A percentile compares a stretch with the other conserved stretches of the same genome.
Conservation (phyloP, 257 asterid genomes). For the Linderniella brevidens region DNA sequence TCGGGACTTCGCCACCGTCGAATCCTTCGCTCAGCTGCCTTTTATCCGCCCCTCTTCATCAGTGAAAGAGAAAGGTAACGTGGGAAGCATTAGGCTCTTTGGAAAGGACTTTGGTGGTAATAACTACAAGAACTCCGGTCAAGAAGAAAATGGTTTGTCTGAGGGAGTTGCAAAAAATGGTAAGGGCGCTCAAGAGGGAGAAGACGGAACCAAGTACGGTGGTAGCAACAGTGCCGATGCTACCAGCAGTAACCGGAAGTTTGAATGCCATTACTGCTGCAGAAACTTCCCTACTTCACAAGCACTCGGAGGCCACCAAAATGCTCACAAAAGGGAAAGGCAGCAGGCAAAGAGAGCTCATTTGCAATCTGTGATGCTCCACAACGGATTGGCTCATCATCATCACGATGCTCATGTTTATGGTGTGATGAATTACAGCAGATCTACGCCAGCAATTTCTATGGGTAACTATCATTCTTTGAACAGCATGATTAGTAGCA, state of each 20-base stretch:
- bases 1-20: slow-evolving; percentile 83
- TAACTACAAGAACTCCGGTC: neutral
- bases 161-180: neutral
- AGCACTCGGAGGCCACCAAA: slow-evolving; percentile 93
- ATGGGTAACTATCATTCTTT: slow-evolving; percentile 19
- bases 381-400: slow-evolving; percentile 15
- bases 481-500: slow-evolving; percentile 12
- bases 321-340: slow-evolving; percentile 84
- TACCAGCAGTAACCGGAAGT: slow-evolving; percentile 23
- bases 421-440: slow-evolving; percentile 34
- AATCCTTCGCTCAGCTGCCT: slow-evolving; percentile 86
- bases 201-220: neutral
- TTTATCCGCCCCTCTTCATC: slow-evolving; percentile 53
- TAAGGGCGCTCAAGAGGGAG: slow-evolving; percentile 1
- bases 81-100: slow-evolving; percentile 41
- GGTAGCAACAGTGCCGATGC: neutral
- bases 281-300: slow-evolving; percentile 88
- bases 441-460: slow-evolving; percentile 11
- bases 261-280: slow-evolving; percentile 83
- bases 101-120: slow-evolving; percentile 55
- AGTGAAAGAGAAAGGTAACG: slow-evolving; percentile 16
- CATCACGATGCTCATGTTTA: slow-evolving; percentile 25
- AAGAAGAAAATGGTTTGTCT: slow-evolving; percentile 3
- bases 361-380: slow-evolving; percentile 51
- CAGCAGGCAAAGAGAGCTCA: slow-evolving; percentile 76